Evolutionary conservation across 2,329 filamentous ascomycete species (phyloP).

Genomic region (Atkinsonella texensis): DNA sequence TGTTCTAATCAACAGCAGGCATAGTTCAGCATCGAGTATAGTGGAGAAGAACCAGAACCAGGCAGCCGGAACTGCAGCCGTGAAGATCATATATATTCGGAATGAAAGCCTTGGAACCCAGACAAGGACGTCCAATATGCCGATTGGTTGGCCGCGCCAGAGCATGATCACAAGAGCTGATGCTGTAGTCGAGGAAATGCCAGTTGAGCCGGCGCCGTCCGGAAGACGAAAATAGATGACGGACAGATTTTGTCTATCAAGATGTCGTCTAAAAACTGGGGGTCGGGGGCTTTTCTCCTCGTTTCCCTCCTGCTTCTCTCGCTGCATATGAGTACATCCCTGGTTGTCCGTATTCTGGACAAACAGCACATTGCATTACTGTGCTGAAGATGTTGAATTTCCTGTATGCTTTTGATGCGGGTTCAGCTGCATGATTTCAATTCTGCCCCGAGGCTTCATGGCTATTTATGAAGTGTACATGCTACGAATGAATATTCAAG

Average conservation of each 20-base stretch:
- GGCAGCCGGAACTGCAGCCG: conserved; percentile 5
- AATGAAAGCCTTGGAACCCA: conserved; percentile 9
- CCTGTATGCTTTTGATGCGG: no score
- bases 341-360: neutral
- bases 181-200: neutral
- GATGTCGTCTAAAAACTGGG: neutral
- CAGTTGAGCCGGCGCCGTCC: neutral
- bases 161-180: neutral
- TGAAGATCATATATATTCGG: conserved; percentile 12
- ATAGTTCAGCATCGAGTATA: conserved; percentile 12
- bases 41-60: conserved; percentile 12
- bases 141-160: conserved; percentile 22
- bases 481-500: no score
- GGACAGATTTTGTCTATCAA: neutral
- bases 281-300: neutral
- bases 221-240: neutral
- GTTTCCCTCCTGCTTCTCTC: no score
- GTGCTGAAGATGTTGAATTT: no score
- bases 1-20: conserved; percentile 9
- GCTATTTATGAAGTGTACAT: neutral
- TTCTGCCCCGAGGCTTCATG: neutral
- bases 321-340: neutral
- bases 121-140: conserved; percentile 23
- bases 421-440: neutral
- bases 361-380: neutral